A percentile compares a stretch with the other conserved stretches of the same genome.
These are phyloP conservation scores for Penicillium expansum DNA, from an alignment of 2,329 filamentous ascomycete genomes.

Conservation along the genomic window DNA sequence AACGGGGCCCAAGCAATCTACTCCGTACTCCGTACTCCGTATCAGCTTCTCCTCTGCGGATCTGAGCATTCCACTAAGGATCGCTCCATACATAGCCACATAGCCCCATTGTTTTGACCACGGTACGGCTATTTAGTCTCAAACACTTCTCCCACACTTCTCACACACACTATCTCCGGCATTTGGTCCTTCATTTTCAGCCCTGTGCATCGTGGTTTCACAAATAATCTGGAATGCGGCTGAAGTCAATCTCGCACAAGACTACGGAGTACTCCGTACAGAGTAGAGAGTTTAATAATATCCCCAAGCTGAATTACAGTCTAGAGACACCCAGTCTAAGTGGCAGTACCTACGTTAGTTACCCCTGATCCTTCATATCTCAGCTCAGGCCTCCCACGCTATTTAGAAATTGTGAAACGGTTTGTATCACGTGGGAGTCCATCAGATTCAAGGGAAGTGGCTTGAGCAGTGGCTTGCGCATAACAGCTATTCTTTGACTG, in stretches of 20 bases:
- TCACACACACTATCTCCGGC: neutral
- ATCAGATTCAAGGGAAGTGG: neutral
- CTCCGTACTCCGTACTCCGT: no score
- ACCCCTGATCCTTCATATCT: slow-evolving; percentile 1
- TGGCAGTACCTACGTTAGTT: neutral
- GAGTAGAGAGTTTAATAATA: neutral
- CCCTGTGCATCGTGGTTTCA: neutral
- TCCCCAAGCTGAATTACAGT: neutral
- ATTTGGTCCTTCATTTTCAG: neutral
- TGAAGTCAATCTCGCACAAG: neutral
- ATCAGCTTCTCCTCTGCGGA: neutral
- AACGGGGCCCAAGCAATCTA: neutral
- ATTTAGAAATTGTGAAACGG: slow-evolving; percentile 16
- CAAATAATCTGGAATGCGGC: neutral
- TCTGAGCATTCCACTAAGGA: neutral
- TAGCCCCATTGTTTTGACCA: neutral
- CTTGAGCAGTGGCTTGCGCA: neutral
- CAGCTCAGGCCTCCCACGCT: slow-evolving; percentile 6
- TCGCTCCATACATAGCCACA: neutral
- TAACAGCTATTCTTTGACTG: neutral
- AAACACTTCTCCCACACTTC: neutral
- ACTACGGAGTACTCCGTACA: neutral
- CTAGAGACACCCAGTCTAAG: neutral
- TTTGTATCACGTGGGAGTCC: slow-evolving; percentile 13
- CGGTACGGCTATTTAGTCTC: neutral